Base-by-base conservation (phyloP, 768 basidiomycete species). In the Boletus rubropictus region DNA sequence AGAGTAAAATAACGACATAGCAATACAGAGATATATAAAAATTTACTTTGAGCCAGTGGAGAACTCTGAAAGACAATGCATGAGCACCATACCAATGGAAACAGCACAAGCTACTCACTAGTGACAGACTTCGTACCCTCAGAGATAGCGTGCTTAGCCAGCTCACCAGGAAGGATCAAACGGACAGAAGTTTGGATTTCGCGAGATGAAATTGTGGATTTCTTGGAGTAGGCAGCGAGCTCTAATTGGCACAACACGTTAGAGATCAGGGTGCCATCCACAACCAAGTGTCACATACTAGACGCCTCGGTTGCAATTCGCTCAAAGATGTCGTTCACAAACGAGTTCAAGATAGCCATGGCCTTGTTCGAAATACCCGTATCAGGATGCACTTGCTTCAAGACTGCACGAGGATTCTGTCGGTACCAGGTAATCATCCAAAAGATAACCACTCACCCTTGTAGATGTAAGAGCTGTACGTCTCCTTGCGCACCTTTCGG, bases 321-420 rank as follows among this genome's bases (percentile, higher is more conserved):
- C 69, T 87, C 86, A 59, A 88, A 88, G 62, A 88, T 87, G 56
- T 88, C 86, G 62, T 88, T 87, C 58, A 88, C 86, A 63, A 88
- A 88, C 0, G 86, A 87, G 74, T 88, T 84, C 54, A 86, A 72
- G 64, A 88, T 87, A 43, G 84, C 81, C 84, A 87, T 85, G 10
- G 82, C 82, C 71, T 89, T 89, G 81, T 86, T 89, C 44, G 87
- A 89, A 73, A 91, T 89, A 82, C 89, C 89, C 52, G 89, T 90
- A 69, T 90, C 89, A 51, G 89, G 89, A 76, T 91, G 89, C 49
- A 91, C 89, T 71, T 91, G 89, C 75, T 88, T 89, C 64, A 91
- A 75, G 59, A 89, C 89, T 85, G n/a, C n/a, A 14, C n/a, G 4
- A 5, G 5, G 27, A 5, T 32, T 10, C 3, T 21, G 29, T 56